Percentiles rank a stretch among this genome's conserved stretches.
phyloP scores from a whole-genome alignment of 108 stramenopile species.

The Nitzschia sp. region DNA sequence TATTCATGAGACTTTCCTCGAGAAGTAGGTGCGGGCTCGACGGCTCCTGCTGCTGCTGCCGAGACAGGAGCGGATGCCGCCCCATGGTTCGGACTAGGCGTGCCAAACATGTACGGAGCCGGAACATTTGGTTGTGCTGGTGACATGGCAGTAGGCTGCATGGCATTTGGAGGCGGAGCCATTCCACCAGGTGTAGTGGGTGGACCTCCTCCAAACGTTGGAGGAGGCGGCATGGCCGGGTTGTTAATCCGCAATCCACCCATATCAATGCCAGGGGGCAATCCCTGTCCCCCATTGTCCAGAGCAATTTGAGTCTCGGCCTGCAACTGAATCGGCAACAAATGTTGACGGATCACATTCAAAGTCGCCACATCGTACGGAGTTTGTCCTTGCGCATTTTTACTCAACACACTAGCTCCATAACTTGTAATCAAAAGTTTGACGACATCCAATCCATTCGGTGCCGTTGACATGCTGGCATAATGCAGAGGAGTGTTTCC shows the following conservation, averaged over 20 bases:
- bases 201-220: constrained; percentile 20
- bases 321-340: constrained; percentile 85
- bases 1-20: constrained; percentile 38
- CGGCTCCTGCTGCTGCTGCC: background rate
- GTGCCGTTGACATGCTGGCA: constrained; percentile 51
- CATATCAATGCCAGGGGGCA: constrained; percentile 82
- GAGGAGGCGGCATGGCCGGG: constrained; percentile 63
- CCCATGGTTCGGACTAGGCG: constrained; percentile 15
- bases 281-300: constrained; percentile 77
- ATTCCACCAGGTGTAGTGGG: background rate
- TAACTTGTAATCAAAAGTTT: constrained; percentile 64
- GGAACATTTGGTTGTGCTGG: constrained; percentile 3
- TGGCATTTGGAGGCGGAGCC: background rate
- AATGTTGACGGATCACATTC: constrained; percentile 70
- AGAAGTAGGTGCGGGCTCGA: constrained; percentile 1
- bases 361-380: constrained; percentile 81
- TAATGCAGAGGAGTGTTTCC: constrained; percentile 82
- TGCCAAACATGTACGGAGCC: background rate
- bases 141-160: background rate
- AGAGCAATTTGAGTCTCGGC: constrained; percentile 72
- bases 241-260: constrained; percentile 68
- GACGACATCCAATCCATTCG: constrained; percentile 42
- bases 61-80: background rate
- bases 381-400: constrained; percentile 67
- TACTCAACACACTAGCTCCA: constrained; percentile 45